A percentile compares a stretch with the other conserved stretches of the same genome.
Conservation (phyloP, 1,139 yeast genomes). For the Kodamaea arcana region DNA sequence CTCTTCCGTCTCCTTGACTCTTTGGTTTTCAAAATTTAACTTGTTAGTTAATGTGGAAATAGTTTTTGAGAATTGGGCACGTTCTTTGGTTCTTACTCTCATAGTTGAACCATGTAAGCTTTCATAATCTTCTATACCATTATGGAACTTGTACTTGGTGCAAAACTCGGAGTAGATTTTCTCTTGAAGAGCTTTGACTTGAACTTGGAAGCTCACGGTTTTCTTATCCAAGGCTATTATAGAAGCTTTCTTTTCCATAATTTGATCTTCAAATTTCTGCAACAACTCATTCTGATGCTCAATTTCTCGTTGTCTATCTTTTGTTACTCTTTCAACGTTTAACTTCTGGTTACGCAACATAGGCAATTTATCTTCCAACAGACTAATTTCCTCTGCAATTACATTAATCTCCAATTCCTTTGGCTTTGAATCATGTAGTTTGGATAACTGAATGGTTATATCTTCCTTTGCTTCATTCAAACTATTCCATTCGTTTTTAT, state of each 20-base stretch:
- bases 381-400: constrained; percentile 50
- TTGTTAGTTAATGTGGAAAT: constrained; percentile 60
- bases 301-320: constrained; percentile 55
- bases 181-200: constrained; percentile 38
- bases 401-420: constrained; percentile 57
- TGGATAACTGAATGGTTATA: constrained; percentile 49
- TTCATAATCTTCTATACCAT: constrained; percentile 64
- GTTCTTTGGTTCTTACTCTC: constrained; percentile 60
- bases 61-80: constrained; percentile 57
- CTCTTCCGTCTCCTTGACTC: constrained; percentile 44
- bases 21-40: constrained; percentile 58
- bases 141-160: constrained; percentile 43
- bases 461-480: constrained; percentile 61
- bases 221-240: constrained; percentile 28
- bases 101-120: constrained; percentile 57
- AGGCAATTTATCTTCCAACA: constrained; percentile 53
- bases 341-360: constrained; percentile 47
- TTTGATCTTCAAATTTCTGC: constrained; percentile 15
- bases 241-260: constrained; percentile 17
- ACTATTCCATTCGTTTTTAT: constrained; percentile 61
- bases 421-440: constrained; percentile 46
- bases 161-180: constrained; percentile 55
- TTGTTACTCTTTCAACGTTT: constrained; percentile 47
- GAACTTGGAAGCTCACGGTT: constrained; percentile 17
- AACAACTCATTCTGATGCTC: constrained; percentile 39